Conservation (phyloP, 352 stramenopile species). For the Globisporangium sylvaticum region DNA sequence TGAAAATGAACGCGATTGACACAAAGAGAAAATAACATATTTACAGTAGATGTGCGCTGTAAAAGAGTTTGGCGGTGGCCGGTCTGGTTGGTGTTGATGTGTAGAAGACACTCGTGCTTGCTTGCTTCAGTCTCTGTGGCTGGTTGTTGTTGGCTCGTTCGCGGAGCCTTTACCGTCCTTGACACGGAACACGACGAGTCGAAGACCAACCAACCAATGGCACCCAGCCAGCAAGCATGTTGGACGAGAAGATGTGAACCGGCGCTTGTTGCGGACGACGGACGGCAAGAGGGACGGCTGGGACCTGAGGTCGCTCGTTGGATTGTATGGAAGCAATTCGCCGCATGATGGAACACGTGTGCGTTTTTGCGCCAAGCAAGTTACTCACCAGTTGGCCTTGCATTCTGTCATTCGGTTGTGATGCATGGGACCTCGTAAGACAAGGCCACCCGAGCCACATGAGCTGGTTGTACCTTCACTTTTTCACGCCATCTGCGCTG, state of each 20-base stretch:
- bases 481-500: neutral
- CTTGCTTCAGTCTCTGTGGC: neutral
- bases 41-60: neutral
- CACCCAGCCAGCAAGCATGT: neutral
- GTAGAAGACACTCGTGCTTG: neutral
- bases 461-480: neutral
- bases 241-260: neutral
- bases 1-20: neutral
- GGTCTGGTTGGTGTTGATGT: neutral
- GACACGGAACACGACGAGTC: neutral
- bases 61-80: neutral
- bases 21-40: neutral
- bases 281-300: neutral
- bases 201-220: neutral
- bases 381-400: neutral
- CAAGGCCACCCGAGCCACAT: neutral
- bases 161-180: neutral
- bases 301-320: neutral
- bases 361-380: neutral
- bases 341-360: neutral
- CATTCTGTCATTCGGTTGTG: neutral
- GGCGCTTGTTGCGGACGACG: neutral
- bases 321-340: neutral
- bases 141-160: neutral
- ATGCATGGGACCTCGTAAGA: neutral